Evolutionary conservation across 108 stramenopile genomes (phyloP).

Genomic region (Cyclotella atomus): DNA sequence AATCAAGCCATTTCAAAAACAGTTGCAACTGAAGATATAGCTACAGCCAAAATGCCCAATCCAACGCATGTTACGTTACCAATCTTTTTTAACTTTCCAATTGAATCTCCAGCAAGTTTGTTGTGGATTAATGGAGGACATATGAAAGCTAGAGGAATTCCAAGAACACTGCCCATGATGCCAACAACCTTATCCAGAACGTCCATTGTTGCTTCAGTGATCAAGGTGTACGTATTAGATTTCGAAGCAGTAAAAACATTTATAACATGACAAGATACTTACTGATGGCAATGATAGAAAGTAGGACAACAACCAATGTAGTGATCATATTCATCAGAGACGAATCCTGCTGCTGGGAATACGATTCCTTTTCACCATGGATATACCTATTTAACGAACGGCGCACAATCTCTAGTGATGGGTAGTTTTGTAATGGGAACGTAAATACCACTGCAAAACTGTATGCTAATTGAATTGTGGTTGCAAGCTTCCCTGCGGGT

Average conservation of each 20-base stretch:
- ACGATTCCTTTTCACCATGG: background rate
- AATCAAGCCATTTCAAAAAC: slow-evolving; percentile 39
- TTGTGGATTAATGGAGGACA: slow-evolving; percentile 75
- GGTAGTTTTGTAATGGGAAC: slow-evolving; percentile 81
- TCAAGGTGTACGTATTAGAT: no score
- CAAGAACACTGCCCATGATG: slow-evolving; percentile 67
- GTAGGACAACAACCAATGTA: slow-evolving; percentile 45
- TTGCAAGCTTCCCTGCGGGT: slow-evolving; percentile 53
- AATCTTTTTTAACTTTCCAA: slow-evolving; percentile 7
- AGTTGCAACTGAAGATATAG: slow-evolving; percentile 54
- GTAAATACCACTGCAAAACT: slow-evolving; percentile 73
- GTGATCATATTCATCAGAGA: slow-evolving; percentile 41
- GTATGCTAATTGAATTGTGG: slow-evolving; percentile 72
- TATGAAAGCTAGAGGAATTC: slow-evolving; percentile 73
- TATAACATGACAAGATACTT: background rate
- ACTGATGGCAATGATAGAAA: slow-evolving; percentile 54
- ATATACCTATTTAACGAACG: slow-evolving; percentile 26
- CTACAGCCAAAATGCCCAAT: slow-evolving; percentile 63
- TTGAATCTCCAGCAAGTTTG: slow-evolving; percentile 35
- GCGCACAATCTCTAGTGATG: slow-evolving; percentile 68
- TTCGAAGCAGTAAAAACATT: no score
- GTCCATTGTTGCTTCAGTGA: slow-evolving; percentile 45
- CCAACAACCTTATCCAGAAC: slow-evolving; percentile 72
- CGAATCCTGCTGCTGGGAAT: background rate
- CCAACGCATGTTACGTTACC: slow-evolving; percentile 43